Conservation (phyloP, 305 asterid species). For the Solanum hybrid region DNA sequence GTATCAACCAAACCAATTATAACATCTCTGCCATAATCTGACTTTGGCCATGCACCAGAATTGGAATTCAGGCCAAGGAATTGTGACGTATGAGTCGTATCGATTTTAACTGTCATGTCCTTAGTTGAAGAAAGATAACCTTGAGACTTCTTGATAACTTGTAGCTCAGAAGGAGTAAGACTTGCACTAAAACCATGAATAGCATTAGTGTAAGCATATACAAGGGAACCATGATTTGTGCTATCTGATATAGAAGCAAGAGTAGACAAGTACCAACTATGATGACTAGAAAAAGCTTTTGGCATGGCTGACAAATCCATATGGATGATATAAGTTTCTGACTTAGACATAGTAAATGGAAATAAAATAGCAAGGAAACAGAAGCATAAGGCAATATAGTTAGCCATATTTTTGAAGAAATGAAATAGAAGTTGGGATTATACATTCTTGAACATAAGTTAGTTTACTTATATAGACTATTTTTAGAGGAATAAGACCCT, state of each 20-base stretch:
- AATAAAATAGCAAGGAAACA: background rate
- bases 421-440: slow-evolving; percentile 1
- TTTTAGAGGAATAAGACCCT: slow-evolving; percentile 8
- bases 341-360: background rate
- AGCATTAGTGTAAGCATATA: slow-evolving; percentile 52
- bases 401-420: slow-evolving; percentile 16
- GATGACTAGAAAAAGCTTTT: slow-evolving; percentile 18
- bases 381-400: background rate
- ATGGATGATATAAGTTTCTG: slow-evolving; percentile 27
- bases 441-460: background rate
- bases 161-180: slow-evolving; percentile 43
- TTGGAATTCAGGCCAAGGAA: slow-evolving; percentile 58
- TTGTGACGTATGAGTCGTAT: slow-evolving; percentile 50
- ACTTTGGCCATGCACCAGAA: slow-evolving; percentile 51
- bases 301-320: slow-evolving; percentile 35
- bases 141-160: slow-evolving; percentile 24
- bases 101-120: slow-evolving; percentile 37
- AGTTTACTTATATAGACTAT: slow-evolving; percentile 14
- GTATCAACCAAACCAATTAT: slow-evolving; percentile 65
- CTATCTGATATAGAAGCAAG: slow-evolving; percentile 35
- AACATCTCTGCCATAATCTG: slow-evolving; percentile 55
- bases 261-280: slow-evolving; percentile 27
- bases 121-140: slow-evolving; percentile 45
- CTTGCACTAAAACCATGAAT: slow-evolving; percentile 58
- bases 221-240: background rate